These are phyloP conservation scores for Simplicillium aogashimaense DNA, from an alignment of 2,329 filamentous ascomycete genomes.

Conservation along the genomic window DNA sequence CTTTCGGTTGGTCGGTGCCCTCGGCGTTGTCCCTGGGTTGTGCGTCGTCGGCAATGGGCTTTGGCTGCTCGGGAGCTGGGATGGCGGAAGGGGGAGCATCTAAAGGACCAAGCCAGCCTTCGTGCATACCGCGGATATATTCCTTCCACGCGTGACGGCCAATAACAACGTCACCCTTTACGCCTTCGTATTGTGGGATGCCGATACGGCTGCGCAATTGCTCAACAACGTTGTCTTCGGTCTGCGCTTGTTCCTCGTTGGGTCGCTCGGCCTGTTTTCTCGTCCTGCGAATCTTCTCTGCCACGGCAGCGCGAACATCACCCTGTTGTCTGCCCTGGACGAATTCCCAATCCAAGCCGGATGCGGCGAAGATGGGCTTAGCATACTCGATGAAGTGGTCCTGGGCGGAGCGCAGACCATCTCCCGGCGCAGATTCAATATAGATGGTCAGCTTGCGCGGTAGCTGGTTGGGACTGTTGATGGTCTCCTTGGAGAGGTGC, in stretches of 20 bases:
- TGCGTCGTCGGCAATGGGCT: constrained; percentile 11
- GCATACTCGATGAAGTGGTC: constrained; percentile 95
- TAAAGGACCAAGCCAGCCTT: constrained; percentile 89
- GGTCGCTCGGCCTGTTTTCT: constrained; percentile 48
- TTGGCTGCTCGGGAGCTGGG: constrained; percentile 13
- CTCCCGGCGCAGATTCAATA: constrained; percentile 75
- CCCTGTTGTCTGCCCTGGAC: constrained; percentile 86
- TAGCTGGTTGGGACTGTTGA: constrained; percentile 59
- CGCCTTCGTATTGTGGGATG: constrained; percentile 61
- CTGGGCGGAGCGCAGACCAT: constrained; percentile 73
- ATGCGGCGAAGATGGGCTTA: constrained; percentile 83
- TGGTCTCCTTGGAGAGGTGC: constrained; percentile 67
- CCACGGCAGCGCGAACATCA: constrained; percentile 79
- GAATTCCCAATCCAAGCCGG: constrained; percentile 91
- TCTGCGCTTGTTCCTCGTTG: constrained; percentile 36
- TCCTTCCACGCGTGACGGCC: constrained; percentile 96
- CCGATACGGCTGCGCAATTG: constrained; percentile 55
- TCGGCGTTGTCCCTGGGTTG: constrained; percentile 10
- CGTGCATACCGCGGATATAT: constrained; percentile 84
- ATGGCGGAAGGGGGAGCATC: constrained; percentile 39
- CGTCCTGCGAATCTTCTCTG: constrained; percentile 72
- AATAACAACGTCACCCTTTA: constrained; percentile 77
- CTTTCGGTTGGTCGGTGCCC: constrained; percentile 13
- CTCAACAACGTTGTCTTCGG: constrained; percentile 46
- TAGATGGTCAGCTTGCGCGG: constrained; percentile 81